Conservation (phyloP, 2,329 filamentous ascomycete genomes). For the Hypoxylon sp. region DNA sequence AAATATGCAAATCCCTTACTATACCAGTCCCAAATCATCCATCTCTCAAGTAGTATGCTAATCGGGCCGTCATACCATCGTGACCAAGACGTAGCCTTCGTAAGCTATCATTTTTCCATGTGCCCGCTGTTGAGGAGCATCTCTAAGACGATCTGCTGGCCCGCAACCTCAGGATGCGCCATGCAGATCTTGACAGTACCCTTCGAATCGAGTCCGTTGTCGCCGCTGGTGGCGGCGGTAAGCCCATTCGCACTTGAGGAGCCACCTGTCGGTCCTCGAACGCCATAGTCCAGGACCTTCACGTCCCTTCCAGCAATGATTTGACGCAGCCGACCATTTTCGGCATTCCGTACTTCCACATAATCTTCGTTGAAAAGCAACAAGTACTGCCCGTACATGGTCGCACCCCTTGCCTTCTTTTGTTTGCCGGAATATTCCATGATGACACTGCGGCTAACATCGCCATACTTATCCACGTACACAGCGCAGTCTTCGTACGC, state of each 20-base stretch:
- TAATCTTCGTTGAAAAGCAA: constrained; percentile 96
- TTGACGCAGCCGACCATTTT: constrained; percentile 93
- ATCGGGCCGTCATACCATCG: constrained; percentile 11
- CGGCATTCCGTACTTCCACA: constrained; percentile 95
- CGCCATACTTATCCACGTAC: constrained; percentile 98
- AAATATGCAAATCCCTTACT: constrained; percentile 28
- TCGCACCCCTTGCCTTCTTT: constrained; percentile 83
- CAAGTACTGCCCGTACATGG: constrained; percentile 91
- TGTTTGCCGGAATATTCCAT: constrained; percentile 98
- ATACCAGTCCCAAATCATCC: constrained; percentile 1
- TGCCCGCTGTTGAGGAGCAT: constrained; percentile 93
- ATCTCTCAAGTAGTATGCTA: constrained; percentile 1
- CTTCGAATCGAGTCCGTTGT: constrained; percentile 65
- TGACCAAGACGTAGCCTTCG: constrained; percentile 22
- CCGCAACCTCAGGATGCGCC: constrained; percentile 90
- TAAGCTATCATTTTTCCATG: constrained; percentile 60
- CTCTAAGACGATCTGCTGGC: constrained; percentile 90
- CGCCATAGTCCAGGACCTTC: constrained; percentile 88
- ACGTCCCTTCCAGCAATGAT: constrained; percentile 95
- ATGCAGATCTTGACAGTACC: constrained; percentile 94
- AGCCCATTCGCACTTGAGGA: constrained; percentile 54
- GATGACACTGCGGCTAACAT: constrained; percentile 92
- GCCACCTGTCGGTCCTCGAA: constrained; percentile 71
- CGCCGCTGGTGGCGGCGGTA: constrained; percentile 54
- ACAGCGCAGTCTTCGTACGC: constrained; percentile 97